Evolutionary conservation across 805 yeast genomes (phyloP), one percentile per base, ranked within the genome.

Genomic region (Starmerella lactis-condensi): DNA sequence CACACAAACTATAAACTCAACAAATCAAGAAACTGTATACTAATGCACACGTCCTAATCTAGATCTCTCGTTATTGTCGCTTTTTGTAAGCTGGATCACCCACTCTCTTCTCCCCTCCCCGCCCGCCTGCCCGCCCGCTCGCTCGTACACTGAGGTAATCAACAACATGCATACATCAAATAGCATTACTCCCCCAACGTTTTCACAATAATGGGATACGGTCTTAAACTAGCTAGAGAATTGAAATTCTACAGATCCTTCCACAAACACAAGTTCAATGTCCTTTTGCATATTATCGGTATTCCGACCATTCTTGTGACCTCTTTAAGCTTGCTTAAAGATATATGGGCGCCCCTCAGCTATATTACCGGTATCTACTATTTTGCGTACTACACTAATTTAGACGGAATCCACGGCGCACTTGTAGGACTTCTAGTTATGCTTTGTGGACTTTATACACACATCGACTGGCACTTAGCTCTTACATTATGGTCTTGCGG

Each of bases 231-330:
- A 4, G 51, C 52, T n/a, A 56, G 61, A 28, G 71, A 76, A 41
- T 52, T 75, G n/a, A 61, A 65, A 17, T 72, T 70, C 41, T 75
- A 75, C 54, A 51, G 61, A 28, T 46, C 53, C 23, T 57, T 58
- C 35, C 63, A 58, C 42, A 52, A 57, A 43, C 51, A 69, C 41
- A 56, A 54, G 2, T 53, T 51, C 22, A 85, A 85, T 54, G 83
- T 83, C 5, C 41, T 58, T 7, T 76, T 85, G 39, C 98, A 85
- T 48, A 51, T 75, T 28, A 50, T 67, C 4, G 81, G 81, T 47
- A 82, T 85, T 20, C 96, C 96, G 1, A 52, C 69, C 14, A 82
- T 85, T 30, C 57, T 77, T 19, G 53, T 65, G 31, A 60, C 79
- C 3, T 52, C 72, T 1, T 47, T 70, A 26, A 57, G 66, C 9